A percentile compares a stretch with the other conserved stretches of the same genome.
These are phyloP conservation scores for Guadua angustifolia DNA, from an alignment of 176 grass and related monocot genomes.

Conservation along the genomic window DNA sequence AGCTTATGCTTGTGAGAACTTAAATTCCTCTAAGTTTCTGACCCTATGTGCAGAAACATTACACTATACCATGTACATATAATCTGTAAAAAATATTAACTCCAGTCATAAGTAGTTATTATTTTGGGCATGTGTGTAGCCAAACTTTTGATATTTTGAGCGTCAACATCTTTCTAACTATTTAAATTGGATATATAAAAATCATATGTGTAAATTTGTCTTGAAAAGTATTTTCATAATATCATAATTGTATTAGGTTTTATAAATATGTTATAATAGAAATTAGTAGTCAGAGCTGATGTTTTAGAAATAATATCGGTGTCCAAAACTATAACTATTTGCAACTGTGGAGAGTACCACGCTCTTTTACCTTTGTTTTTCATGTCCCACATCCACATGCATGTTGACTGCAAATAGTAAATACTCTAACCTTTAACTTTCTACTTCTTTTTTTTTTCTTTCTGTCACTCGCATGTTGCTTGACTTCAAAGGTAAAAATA, in stretches of 20 bases:
- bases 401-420: not conserved
- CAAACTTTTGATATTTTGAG: no score
- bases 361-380: not conserved
- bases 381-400: not conserved
- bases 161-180: no score
- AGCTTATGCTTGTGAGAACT: not conserved
- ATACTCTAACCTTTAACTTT: not conserved
- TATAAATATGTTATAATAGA: no score
- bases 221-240: no score
- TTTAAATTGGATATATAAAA: no score
- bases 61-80: not conserved
- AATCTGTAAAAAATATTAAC: not conserved
- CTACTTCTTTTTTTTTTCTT: not conserved
- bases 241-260: no score
- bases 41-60: not conserved
- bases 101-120: no score
- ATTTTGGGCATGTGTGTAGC: no score
- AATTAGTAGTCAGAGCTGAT: no score
- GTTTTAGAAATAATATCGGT: no score
- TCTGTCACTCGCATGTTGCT: constrained; percentile 1
- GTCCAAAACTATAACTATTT: no score
- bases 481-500: constrained; percentile 34
- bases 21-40: not conserved
- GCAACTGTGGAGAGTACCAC: not conserved
- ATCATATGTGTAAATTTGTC: no score